Base-by-base conservation (phyloP, 2,329 filamentous ascomycete species). In the Sclerotinia trifoliorum region DNA sequence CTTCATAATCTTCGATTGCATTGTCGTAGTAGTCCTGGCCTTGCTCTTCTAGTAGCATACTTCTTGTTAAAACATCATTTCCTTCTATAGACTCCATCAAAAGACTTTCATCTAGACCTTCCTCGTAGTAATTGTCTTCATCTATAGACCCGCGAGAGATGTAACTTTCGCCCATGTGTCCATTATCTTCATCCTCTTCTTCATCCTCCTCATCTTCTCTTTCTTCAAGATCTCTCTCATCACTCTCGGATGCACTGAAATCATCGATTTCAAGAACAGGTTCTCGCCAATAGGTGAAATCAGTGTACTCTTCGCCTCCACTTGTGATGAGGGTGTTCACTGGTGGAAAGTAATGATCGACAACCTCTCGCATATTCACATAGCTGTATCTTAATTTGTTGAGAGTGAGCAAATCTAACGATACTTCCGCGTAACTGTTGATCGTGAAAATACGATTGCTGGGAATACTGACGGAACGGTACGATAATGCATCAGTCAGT, bases 351-450 rank as follows among this genome's bases (percentile, higher is more conserved):
- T 97, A 98, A 79, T 99, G 95, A 78, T 99, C 95, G 8, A 99
- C 92, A 69, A 99, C 90, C 79, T 99, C 96, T 70, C 92, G 90
- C 89, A 99, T 99, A 75, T 92, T 94, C 71, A 97, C 93, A 78
- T 99, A 99, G 71, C 92, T 97, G 75, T 96, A 94, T 81, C 95
- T 97, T 78, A 98, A 91, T 78, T 93, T 96, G 80, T 96, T 97
- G 66, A 98, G 84, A 71, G 89, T 94, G 55, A 98, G 82, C 56
- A 99, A 83, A 77, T 98, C 94, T 29, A 99, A 83, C 39, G 91
- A 94, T 42, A 99, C 94, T 79, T 99, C 95, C 1, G 94, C 94
- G 77, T 98, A 96, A 66, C 92, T 95, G 79, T 99, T 99, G 83
- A 99, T 99, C 21, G 95, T 97, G 79, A 99, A 99, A 74, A 99